phyloP scores from a whole-genome alignment of 1,139 yeast genomes.

The Diutina rugosa region DNA sequence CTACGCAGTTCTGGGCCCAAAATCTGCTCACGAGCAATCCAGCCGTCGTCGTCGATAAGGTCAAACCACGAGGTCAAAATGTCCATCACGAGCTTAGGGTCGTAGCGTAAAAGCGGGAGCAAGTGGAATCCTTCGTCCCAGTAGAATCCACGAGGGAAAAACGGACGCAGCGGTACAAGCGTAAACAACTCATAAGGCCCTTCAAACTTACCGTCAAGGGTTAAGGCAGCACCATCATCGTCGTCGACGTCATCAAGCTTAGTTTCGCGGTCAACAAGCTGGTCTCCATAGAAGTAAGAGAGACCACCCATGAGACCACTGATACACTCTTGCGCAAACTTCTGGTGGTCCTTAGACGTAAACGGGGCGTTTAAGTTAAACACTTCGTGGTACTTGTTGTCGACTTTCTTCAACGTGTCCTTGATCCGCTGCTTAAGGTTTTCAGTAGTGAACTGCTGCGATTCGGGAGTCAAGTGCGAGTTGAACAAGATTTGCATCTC shows the following conservation, averaged over 20 bases:
- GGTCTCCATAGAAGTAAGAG: constrained; percentile 82
- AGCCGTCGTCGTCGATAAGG: constrained; percentile 79
- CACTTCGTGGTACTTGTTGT: constrained; percentile 35
- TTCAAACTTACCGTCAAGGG: constrained; percentile 38
- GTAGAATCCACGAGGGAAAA: constrained; percentile 92
- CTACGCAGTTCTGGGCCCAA: constrained; percentile 85
- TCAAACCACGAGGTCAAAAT: constrained; percentile 81
- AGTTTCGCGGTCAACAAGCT: constrained; percentile 65
- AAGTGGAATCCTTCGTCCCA: constrained; percentile 99
- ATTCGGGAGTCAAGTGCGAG: constrained; percentile 25
- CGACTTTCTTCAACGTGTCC: constrained; percentile 17
- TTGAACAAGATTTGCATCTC: constrained; percentile 63
- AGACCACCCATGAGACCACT: constrained; percentile 85
- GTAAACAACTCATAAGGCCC: constrained; percentile 68
- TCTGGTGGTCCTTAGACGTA: constrained; percentile 23
- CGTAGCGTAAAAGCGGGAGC: constrained; percentile 70
- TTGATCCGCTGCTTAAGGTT: constrained; percentile 20
- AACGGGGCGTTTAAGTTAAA: constrained; percentile 48
- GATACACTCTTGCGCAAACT: constrained; percentile 65
- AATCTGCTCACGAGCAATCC: constrained; percentile 95
- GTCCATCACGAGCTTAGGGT: constrained; percentile 72
- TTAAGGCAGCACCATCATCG: constrained; percentile 11
- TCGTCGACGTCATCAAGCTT: constrained; percentile 52
- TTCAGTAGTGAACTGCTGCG: constrained; percentile 27
- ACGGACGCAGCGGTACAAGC: constrained; percentile 84